Percentiles rank a stretch among this genome's conserved stretches.
These are phyloP conservation scores for Dothistroma septosporum DNA, from an alignment of 2,329 filamentous ascomycete species.

Conservation along the genomic window DNA sequence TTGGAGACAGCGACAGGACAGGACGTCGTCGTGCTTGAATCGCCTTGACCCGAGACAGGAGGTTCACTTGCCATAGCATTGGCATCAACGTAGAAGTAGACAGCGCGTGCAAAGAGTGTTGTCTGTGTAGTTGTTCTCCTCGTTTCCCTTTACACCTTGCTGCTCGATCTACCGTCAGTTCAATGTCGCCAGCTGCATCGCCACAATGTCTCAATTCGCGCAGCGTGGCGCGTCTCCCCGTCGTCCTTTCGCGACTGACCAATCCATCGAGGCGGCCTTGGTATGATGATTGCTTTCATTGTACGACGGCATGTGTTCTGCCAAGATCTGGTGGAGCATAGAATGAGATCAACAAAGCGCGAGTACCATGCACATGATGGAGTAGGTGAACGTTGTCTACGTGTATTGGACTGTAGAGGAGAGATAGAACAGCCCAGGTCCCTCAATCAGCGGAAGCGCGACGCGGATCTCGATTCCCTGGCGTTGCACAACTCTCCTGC, in stretches of 20 bases:
- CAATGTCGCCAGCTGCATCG: not conserved
- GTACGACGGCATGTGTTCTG: not conserved
- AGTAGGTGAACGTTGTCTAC: not conserved
- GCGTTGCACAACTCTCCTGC: not conserved
- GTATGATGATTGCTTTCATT: not conserved
- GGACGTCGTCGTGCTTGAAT: not conserved
- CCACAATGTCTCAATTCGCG: not conserved
- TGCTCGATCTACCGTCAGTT: not conserved
- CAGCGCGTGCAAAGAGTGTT: not conserved
- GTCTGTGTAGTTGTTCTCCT: not conserved
- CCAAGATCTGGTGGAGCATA: not conserved
- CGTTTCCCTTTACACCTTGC: not conserved
- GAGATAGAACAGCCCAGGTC: not conserved
- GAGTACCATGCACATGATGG: not conserved
- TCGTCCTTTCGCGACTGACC: not conserved
- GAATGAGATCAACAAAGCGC: not conserved
- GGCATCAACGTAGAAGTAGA: conserved; percentile 4
- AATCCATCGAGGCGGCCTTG: not conserved
- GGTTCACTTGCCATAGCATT: not conserved
- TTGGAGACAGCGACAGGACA: not conserved
- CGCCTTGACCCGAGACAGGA: not conserved
- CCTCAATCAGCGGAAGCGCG: not conserved
- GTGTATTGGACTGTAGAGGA: not conserved
- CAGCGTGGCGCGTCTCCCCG: not conserved
- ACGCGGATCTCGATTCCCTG: not conserved